Base-by-base conservation (phyloP, 257 asterid species). In the Plantago elongata region DNA sequence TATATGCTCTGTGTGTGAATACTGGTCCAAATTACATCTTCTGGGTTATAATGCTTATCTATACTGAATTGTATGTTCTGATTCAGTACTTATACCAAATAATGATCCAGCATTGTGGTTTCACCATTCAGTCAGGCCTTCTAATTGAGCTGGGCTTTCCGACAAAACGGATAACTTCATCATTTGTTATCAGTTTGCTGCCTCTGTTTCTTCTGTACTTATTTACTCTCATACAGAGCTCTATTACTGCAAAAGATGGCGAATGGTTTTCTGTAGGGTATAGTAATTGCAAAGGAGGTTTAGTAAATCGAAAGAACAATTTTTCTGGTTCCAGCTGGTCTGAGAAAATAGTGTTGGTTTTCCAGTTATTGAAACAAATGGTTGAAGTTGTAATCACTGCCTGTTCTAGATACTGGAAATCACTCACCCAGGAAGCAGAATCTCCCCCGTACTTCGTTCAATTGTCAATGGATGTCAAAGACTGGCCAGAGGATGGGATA, bases 401-500 rank as follows among this genome's bases (percentile, higher is more conserved):
- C 78, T 83, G 86, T 69, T 72, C 73, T 65, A 83, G 94, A 73
- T 93, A 93, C 74, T 93, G 99, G 99, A 93, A 93, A 77, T 89
- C 97, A 50, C 78, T 93, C 73, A 93, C 96, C 9, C 99, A 85
- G 78, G 99, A 87, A 82, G 99, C 96, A 37, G 99, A 93, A 76
- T 85, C 97, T 51, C 99, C 99, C 63, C 99, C 99, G 9, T 87
- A 93, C 81, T 89, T 93, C 75, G 90, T 93, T 60, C 99, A 93
- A 67, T 72, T 93, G 81, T 93, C 99, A 50, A 77, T 93, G 85
- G 95, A 85, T 69, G 99, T 89, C 60, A 81, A 83, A 59, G 43
- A 47, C 50, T 93, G 99, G 97, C 99, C 99, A 57, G 95, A 89
- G 70, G 95, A 89, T 76, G 99, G 99, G 75, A 87, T 93, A 72